Evolutionary conservation across 495 filamentous ascomycete genomes (phyloP), one percentile per base, ranked within the genome.

Genomic region (Thermothielavioides terrestris): DNA sequence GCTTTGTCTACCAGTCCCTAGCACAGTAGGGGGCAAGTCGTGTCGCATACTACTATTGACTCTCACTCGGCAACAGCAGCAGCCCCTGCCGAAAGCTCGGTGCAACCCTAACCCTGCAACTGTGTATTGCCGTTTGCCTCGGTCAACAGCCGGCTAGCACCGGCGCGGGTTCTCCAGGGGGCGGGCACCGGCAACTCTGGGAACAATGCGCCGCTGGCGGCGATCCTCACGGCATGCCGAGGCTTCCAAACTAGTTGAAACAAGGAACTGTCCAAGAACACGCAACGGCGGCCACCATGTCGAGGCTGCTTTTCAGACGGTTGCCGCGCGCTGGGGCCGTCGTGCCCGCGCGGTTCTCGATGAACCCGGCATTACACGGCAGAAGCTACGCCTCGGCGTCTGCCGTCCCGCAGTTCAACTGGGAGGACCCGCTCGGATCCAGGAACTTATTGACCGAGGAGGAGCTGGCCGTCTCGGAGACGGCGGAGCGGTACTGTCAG

Each of bases 401-500:
- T 25, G 32, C 57, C 17, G 31, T 30, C 32, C 7, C 52, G n/a
- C 54, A 58, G 46, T 96, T 96, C 67, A 79, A 91, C 65, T 98
- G 92, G 94, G 77, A 94, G 61, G 94, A 98, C 63, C 92, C 92
- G 11, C 74, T 97, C 30, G 76, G 71, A 23, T 75, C 85, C 10
- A 80, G 79, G 52, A 83, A 79, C 52, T 67, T 91, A 22, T 80
- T 86, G 54, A 94, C 88, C 10, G 85, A 90, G 58, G 94, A 98
- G 48, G 92, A 98, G 65, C 59, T 90, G 54, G 88, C 89, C 10
- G 86, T 97, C 43, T 76, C 85, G 22, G 89, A 95, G 52, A 95
- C 86, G 1, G 89, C 90, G 21, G 81, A 89, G 56, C 75, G 85
- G 46, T 98, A 97, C 61, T 96, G 90, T 66, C 94, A 96, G 68